Evolutionary conservation across 2,329 filamentous ascomycete genomes (phyloP).

Genomic region (Cercospora sp.): DNA sequence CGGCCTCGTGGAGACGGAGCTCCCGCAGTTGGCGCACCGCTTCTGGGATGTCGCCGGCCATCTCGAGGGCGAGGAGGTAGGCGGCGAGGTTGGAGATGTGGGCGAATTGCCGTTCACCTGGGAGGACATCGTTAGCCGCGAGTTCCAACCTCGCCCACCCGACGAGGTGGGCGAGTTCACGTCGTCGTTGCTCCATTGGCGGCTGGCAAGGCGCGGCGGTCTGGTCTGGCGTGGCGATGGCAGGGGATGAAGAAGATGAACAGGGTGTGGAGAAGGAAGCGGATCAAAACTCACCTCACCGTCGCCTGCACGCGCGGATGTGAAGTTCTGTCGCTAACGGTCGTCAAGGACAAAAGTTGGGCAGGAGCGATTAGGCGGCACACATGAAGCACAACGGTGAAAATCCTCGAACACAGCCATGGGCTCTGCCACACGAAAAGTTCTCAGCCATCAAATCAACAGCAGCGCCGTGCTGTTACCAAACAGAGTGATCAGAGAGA

Average conservation of each 20-base stretch:
- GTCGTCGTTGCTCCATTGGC: not conserved
- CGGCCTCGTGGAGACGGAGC: not conserved
- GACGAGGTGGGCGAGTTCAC: not conserved
- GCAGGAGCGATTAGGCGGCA: not conserved
- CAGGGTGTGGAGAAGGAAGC: not conserved
- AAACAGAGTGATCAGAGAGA: not conserved
- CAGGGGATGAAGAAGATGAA: not conserved
- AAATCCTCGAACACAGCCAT: not conserved
- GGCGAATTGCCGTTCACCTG: not conserved
- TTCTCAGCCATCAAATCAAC: not conserved
- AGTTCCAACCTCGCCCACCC: not conserved
- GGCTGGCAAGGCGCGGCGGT: not conserved
- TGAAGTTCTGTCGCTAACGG: not conserved
- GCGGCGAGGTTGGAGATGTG: not conserved
- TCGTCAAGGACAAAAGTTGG: not conserved
- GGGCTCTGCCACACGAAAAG: not conserved
- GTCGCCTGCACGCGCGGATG: not conserved
- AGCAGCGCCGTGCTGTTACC: not conserved
- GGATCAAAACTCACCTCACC: not conserved
- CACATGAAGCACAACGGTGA: not conserved
- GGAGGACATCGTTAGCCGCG: not conserved
- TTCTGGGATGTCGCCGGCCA: not conserved
- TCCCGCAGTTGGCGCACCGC: not conserved
- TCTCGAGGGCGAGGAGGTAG: constrained; percentile 4
- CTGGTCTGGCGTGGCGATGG: not conserved